These are phyloP conservation scores for Cucurbitaria berberidis DNA, from an alignment of 2,329 filamentous ascomycete species.

Conservation along the genomic window DNA sequence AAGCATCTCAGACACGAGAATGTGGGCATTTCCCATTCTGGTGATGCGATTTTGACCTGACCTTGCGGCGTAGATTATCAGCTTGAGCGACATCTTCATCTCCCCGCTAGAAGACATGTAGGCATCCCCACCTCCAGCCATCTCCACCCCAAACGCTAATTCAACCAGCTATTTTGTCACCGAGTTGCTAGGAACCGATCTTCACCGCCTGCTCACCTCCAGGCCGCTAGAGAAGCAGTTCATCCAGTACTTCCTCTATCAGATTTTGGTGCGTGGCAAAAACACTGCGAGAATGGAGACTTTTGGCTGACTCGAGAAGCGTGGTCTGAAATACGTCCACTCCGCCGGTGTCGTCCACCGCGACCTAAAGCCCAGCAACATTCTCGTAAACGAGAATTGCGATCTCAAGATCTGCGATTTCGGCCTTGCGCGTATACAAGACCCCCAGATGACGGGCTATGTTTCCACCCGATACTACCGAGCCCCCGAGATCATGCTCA, in stretches of 20 bases:
- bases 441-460: constrained; percentile 99
- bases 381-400: constrained; percentile 99
- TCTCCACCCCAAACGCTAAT: constrained; percentile 20
- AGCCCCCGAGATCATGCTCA: constrained; percentile 99
- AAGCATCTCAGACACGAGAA: constrained; percentile 98
- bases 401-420: constrained; percentile 99
- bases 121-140: constrained; percentile 38
- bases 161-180: constrained; percentile 88
- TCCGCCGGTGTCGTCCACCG: constrained; percentile 97
- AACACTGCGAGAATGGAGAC: constrained; percentile 60
- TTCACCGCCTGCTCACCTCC: constrained; percentile 93
- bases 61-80: constrained; percentile 72
- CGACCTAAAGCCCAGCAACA: constrained; percentile 98
- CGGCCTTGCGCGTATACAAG: constrained; percentile 94
- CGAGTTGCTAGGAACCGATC: constrained; percentile 93
- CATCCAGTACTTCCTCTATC: constrained; percentile 99
- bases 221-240: constrained; percentile 98
- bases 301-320: constrained; percentile 60
- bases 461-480: constrained; percentile 99
- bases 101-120: constrained; percentile 99
- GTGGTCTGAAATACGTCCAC: constrained; percentile 98
- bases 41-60: constrained; percentile 23
- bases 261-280: constrained; percentile 79
- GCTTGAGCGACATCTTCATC: constrained; percentile 99
- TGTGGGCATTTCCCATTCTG: constrained; percentile 57